Evolutionary conservation across 1,284 basidiomycete species (phyloP), one percentile per base, ranked within the genome.

Genomic region (Takashimella koratensis): DNA sequence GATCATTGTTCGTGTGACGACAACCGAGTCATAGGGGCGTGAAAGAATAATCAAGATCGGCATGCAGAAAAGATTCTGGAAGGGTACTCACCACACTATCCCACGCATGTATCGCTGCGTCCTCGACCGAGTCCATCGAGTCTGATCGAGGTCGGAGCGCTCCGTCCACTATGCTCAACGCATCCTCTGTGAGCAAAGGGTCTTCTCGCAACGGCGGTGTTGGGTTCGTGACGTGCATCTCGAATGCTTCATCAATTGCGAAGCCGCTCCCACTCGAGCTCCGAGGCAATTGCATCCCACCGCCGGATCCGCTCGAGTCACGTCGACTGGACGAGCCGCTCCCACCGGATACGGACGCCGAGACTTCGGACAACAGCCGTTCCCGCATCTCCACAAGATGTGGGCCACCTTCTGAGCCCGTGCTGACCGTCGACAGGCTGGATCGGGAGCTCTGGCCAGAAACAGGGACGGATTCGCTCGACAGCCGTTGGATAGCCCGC

Each of bases 1-100:
- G n/a, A n/a, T n/a, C n/a, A n/a, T n/a, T n/a, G n/a, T n/a, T n/a
- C n/a, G n/a, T n/a, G n/a, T n/a, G n/a, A n/a, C n/a, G n/a, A n/a
- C n/a, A n/a, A n/a, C n/a, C n/a, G n/a, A n/a, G n/a, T n/a, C n/a
- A n/a, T n/a, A n/a, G n/a, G n/a, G n/a, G n/a, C n/a, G n/a, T n/a
- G n/a, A 11, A 21, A 26, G 23, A 23, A 25, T 43, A 16, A 51
- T 47, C 24, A 41, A 45, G 41, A 45, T 54, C 30, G 42, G 40
- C 51, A 13, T n/a, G 6, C 43, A 4, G 24, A 21, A n/a, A 19
- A 8, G 6, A 4, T 16, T n/a, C 4, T n/a, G n/a, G 8, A 8
- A n/a, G 4, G 25, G 2, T 25, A 70, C 71, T 59, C 53, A 73
- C 71, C 19, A 74, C 72, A 56, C 72, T 74, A 51, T 74, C 71